Evolutionary conservation across 345 rosid species (phyloP).

Genomic region (Litchi chinensis): DNA sequence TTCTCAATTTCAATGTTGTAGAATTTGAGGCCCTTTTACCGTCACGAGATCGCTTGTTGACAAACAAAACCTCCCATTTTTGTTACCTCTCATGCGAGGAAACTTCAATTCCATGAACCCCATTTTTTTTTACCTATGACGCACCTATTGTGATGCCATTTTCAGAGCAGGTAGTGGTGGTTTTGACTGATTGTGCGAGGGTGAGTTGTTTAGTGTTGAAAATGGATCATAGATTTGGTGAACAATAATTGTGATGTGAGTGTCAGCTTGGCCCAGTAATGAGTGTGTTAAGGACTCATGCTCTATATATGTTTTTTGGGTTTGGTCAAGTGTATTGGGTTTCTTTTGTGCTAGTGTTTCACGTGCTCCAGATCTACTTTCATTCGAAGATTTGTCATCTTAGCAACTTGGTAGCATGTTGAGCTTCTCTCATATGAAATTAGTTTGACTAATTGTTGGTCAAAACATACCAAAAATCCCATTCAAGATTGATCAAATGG

Average conservation of each 20-base stretch:
- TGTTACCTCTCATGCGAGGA: neutral
- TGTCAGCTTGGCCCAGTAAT: neutral
- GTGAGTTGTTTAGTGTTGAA: neutral
- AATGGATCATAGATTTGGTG: neutral
- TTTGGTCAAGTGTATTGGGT: neutral
- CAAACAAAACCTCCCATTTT: neutral
- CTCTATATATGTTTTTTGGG: neutral
- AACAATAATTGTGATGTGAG: neutral
- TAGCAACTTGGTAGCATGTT: neutral
- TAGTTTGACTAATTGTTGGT: no score
- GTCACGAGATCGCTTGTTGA: constrained; percentile 4
- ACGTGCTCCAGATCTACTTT: neutral
- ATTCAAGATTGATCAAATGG: no score
- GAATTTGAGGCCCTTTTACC: constrained; percentile 1
- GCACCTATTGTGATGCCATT: neutral
- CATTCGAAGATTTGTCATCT: neutral
- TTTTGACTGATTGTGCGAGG: neutral
- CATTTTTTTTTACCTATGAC: no score
- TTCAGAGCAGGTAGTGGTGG: neutral
- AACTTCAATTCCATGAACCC: neutral
- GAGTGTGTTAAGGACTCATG: neutral
- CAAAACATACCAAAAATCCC: no score
- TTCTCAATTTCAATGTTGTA: constrained; percentile 2
- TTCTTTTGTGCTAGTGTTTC: neutral
- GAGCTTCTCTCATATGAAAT: neutral